These are phyloP conservation scores for Globisporangium canariense DNA, from an alignment of 352 stramenopile genomes.

Conservation along the genomic window DNA sequence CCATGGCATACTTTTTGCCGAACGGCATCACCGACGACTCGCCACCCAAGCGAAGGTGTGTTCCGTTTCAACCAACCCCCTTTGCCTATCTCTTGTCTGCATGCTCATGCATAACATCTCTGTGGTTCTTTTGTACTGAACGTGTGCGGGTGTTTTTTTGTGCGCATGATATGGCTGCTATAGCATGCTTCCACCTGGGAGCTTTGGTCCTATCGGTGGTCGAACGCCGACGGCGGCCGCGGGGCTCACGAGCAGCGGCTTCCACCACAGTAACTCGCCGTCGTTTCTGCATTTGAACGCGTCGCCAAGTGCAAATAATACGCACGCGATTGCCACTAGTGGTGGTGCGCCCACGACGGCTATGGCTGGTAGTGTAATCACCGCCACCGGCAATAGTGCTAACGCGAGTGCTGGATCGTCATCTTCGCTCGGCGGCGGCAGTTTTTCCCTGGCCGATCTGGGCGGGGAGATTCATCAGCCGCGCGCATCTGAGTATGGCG, in stretches of 20 bases:
- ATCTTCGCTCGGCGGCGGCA: conserved; percentile 18
- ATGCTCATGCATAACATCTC: background rate
- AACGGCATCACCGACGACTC: conserved; percentile 83
- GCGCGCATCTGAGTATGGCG: conserved; percentile 17
- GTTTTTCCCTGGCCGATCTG: conserved; percentile 53
- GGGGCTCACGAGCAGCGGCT: conserved; percentile 1
- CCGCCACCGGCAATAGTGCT: background rate
- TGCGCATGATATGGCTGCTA: background rate
- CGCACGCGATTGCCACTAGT: background rate
- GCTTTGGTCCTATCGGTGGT: conserved; percentile 47
- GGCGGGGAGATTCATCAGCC: conserved; percentile 54
- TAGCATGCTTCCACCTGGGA: conserved; percentile 19
- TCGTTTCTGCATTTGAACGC: conserved; percentile 13
- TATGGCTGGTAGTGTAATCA: conserved; percentile 1
- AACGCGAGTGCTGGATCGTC: conserved; percentile 2
- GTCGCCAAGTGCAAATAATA: background rate
- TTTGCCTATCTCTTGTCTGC: background rate
- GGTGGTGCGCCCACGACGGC: background rate
- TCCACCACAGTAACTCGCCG: conserved; percentile 18
- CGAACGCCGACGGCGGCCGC: conserved; percentile 17
- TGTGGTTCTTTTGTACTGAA: background rate
- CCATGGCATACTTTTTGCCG: conserved; percentile 82
- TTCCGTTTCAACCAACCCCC: background rate
- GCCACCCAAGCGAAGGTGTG: conserved; percentile 62
- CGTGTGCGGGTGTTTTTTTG: background rate